These are phyloP conservation scores for Eustoma russellianum DNA, from an alignment of 257 asterid genomes.

Conservation along the genomic window DNA sequence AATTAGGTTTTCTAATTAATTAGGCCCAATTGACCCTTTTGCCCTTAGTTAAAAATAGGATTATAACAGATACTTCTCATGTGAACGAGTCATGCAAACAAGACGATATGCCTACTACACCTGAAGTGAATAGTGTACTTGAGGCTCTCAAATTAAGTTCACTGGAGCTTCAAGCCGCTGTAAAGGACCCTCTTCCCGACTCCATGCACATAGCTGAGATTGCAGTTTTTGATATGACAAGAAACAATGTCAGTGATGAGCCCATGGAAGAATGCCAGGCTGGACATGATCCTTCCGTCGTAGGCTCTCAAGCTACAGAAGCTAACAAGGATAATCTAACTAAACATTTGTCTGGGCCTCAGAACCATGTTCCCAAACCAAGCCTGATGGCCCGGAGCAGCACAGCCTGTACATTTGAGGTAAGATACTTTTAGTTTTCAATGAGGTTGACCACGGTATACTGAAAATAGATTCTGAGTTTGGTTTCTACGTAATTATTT, in stretches of 20 bases:
- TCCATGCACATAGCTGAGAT: constrained; percentile 43
- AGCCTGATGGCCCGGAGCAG: constrained; percentile 49
- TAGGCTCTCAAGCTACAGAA: constrained; percentile 37
- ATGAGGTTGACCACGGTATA: background rate
- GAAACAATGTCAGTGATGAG: constrained; percentile 12
- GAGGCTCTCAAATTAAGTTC: constrained; percentile 45
- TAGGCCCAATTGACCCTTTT: too few species aligned
- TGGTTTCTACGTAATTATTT: background rate
- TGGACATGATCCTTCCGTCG: constrained; percentile 14
- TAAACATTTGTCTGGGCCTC: constrained; percentile 4
- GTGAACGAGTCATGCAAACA: constrained; percentile 18
- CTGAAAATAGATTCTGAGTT: too few species aligned
- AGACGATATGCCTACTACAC: constrained; percentile 18
- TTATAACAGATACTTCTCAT: constrained; percentile 59
- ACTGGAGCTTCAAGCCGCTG: constrained; percentile 59
- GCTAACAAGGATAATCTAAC: constrained; percentile 10
- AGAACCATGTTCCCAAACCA: constrained; percentile 24
- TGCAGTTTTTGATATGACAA: constrained; percentile 10
- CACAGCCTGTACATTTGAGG: constrained; percentile 54
- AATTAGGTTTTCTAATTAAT: too few species aligned
- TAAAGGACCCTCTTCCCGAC: constrained; percentile 75
- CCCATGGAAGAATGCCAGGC: constrained; percentile 24
- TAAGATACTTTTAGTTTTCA: constrained; percentile 7
- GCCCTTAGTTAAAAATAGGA: too few species aligned
- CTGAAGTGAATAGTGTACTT: constrained; percentile 38